These are phyloP conservation scores for Neurospora sp. DNA, from an alignment of 495 filamentous ascomycete genomes.

Conservation along the genomic window DNA sequence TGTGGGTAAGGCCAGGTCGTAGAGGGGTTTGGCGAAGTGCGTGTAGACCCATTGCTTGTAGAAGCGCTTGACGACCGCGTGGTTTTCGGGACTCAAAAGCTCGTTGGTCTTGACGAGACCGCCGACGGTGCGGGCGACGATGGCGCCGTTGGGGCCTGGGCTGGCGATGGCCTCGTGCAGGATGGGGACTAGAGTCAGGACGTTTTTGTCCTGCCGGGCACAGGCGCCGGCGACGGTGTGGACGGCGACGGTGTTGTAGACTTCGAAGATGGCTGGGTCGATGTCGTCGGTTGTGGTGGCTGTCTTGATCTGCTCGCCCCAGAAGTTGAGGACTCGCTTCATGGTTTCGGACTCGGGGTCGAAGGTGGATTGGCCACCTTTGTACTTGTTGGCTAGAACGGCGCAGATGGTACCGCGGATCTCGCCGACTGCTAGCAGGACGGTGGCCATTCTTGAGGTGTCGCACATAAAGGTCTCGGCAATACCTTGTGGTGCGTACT, in stretches of 20 bases:
- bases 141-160: conserved; percentile 12
- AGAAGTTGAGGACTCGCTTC: conserved; percentile 12
- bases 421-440: conserved; percentile 6
- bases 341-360: conserved; percentile 19
- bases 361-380: conserved; percentile 14
- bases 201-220: conserved; percentile 20
- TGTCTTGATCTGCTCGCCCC: conserved; percentile 12
- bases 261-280: conserved; percentile 9
- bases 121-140: conserved; percentile 20
- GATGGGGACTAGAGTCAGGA: conserved; percentile 9
- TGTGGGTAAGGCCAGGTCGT: conserved; percentile 14
- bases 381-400: conserved; percentile 29
- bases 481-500: conserved; percentile 18
- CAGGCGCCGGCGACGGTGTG: conserved; percentile 19
- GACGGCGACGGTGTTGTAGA: conserved; percentile 15
- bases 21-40: conserved; percentile 20
- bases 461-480: conserved; percentile 19
- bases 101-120: conserved; percentile 15
- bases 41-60: conserved; percentile 27
- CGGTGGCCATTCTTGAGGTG: background rate
- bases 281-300: conserved; percentile 3
- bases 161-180: conserved; percentile 12
- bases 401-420: conserved; percentile 20
- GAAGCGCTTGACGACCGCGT: conserved; percentile 22
- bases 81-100: conserved; percentile 18